Evolutionary conservation across 306 rosid genomes (phyloP), one percentile per base, ranked within the genome.

Genomic region (Vigna hirtella): DNA sequence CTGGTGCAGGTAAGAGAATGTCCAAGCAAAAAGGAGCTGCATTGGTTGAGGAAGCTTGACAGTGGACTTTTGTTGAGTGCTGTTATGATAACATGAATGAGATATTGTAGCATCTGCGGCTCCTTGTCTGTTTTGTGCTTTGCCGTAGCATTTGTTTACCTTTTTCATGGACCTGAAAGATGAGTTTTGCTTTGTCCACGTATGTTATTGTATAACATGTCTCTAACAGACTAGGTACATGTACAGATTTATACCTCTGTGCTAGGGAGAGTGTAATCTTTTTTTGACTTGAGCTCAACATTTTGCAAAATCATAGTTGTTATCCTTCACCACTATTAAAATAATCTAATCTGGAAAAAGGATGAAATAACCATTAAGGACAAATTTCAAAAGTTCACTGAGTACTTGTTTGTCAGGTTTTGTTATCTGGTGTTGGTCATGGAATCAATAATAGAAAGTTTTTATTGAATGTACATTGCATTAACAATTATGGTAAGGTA

Each of bases 231-330:
- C 57, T 75, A 74, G 73, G 71, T 82, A 38, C 56, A 57, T 85
- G 88, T 82, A 85, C 81, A 85, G 66, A 74, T 78, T 74, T 42
- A 18, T 82, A 78, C 57, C 74, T 77, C 47, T 57, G 70, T 78
- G 83, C 68, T 52, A 73, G 73, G 73, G 67, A 48, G 67, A 48
- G 72, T 59, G 51, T 79, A 53, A 36, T 76, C 77, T 77, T 83
- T 80, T 77, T 81, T 76, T 70, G 62, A n/a, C 34, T 32, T 66
- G 51, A 11, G 9, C 51, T 72, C 51, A 65, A 9, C 76, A 63
- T 22, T 55, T 77, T 70, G 70, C 69, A 63, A 51, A 40, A 40
- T 0, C 17, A 10, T 18, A 49, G 66, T 26, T 36, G 13, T 32
- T 34, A 10, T 51, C 26, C 34, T 47, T 49, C 34, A 32, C 61